Evolutionary conservation across 2,329 filamentous ascomycete genomes (phyloP), one percentile per base, ranked within the genome.

Genomic region (Aaosphaeria arxii): DNA sequence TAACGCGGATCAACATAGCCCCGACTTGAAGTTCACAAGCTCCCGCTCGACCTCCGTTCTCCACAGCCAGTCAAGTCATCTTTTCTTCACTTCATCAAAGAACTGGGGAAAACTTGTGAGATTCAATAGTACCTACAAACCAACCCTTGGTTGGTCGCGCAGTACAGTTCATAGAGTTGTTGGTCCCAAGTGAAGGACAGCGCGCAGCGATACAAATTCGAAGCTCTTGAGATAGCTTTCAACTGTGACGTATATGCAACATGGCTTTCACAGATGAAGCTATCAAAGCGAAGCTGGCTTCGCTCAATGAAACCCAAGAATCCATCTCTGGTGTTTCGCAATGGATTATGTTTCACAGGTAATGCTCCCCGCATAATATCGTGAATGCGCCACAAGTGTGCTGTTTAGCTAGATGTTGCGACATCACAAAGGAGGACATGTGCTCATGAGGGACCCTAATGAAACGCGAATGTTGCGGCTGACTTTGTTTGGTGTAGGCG

Each of bases 321-420:
- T 95, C 91, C 73, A 97, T 99, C 65, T 84, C 95, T 52, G 92
- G 89, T 33, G 91, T 95, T 53, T 91, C 94, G 49, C 92, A 97
- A 84, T 99, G 95, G 95, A 94, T 99, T 53, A 95, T 99, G 87
- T 99, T 99, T 70, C 92, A 99, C 74, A 87, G 91, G 91, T 95
- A 84, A 58, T 48, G 44, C 49, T 42, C 43, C 44, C 47, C 42
- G 49, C 50, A 24, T 47, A 9, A 24, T 43, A 42, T 42, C 46
- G 39, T 43, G 9, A 30, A 11, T 36, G 33, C 33, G n/a, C 33
- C 33, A 36, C 33, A 36, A 36, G 9, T 36, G 33, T 36, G 3
- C n/a, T 9, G 33, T 36, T n/a, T n/a, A 9, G 33, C n/a, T 9
- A 36, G 33, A 36, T 36, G 9, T 36, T 36, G 33, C 33, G n/a